Evolutionary conservation across 257 asterid species (phyloP), one percentile per base, ranked within the genome.

Genomic region (Solanum pimpinellifolium): DNA sequence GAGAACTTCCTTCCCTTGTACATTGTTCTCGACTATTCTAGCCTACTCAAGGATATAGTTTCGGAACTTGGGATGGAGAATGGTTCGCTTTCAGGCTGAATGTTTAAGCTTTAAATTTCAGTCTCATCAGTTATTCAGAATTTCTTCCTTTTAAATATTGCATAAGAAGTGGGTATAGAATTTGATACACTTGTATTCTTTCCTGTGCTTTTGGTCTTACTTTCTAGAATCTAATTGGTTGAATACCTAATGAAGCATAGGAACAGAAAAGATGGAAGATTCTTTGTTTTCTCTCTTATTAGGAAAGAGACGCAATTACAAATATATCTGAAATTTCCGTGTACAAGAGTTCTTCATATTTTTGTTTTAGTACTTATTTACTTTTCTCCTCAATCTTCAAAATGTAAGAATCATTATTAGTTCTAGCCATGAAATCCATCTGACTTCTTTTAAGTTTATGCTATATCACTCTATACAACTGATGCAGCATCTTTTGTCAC

Each of bases 401-500:
- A 31, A 86, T 75, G 3, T 39, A 42, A 33, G 35, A 70, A 47
- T 70, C 23, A 37, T 80, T 80, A 83, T n/a, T 46, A 27, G n/a
- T 66, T 77, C 33, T 31, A 65, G 41, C 73, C 49, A 21, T 78
- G 29, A 70, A 31, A 72, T 46, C 42, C 66, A 80, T 80, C 11
- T 12, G 69, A 27, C 42, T 62, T 60, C 41, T 39, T 76, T 86
- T 20, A 33, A 82, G 31, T n/a, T 59, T 11, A 9, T 62, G 14
- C 60, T 66, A 11, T 42, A 15, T 18, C 14, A 46, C 39, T 75
- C 42, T 9, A 39, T 87, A 62, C 84, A 72, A 65, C 86, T 86
- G 82, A 91, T 59, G n/a, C 37, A 23, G 6, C 89, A 20, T 81
- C 31, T 39, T 82, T 87, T 46, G 49, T 87, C 46, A 49, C 88